Percentiles rank a stretch among this genome's conserved stretches.
Conservation (phyloP, 305 asterid species). For the Caryopteris hybrid region DNA sequence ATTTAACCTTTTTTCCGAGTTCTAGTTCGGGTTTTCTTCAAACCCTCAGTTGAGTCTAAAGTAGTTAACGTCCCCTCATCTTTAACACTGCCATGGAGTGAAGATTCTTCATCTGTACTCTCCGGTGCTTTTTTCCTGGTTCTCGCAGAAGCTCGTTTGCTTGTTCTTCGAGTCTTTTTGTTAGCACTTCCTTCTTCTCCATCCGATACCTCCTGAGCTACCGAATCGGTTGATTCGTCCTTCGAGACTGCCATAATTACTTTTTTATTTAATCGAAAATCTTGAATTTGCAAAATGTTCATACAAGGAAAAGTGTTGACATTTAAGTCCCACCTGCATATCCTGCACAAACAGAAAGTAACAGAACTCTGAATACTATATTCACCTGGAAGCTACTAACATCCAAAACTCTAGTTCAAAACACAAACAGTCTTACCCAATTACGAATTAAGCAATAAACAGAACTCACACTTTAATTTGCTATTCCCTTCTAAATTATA, state of each 20-base stretch:
- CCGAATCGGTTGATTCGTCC: conserved; percentile 32
- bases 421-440: background rate
- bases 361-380: conserved; percentile 1
- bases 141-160: conserved; percentile 51
- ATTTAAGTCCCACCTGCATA: conserved; percentile 55
- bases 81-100: conserved; percentile 21
- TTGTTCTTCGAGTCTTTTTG: conserved; percentile 40
- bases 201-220: conserved; percentile 39
- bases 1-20: conserved; percentile 48
- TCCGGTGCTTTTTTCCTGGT: conserved; percentile 43
- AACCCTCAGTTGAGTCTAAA: conserved; percentile 32
- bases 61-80: conserved; percentile 35
- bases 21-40: conserved; percentile 40
- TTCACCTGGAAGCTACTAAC: background rate
- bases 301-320: conserved; percentile 31
- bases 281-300: conserved; percentile 48
- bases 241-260: conserved; percentile 49
- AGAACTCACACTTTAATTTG: background rate
- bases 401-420: background rate
- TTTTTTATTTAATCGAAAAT: conserved; percentile 36
- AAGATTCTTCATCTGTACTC: conserved; percentile 35
- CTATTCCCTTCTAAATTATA: background rate
- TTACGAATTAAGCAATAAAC: background rate
- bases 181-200: conserved; percentile 43
- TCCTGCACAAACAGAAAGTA: conserved; percentile 26